Conservation (phyloP, 306 rosid genomes). For the Cajanus cajan region DNA sequence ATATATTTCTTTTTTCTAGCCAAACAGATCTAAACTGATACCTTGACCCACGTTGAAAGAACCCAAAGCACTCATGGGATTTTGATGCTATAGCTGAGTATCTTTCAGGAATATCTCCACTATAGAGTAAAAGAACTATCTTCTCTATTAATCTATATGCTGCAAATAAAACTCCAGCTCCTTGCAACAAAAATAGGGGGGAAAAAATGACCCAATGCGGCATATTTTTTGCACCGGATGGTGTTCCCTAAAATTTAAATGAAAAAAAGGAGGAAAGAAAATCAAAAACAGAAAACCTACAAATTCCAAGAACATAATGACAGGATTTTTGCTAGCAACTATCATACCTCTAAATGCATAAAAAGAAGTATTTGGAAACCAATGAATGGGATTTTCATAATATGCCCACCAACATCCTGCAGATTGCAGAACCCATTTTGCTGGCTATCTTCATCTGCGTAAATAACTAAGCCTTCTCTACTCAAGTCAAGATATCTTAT, state of each 20-base stretch:
- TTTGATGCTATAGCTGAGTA: slow-evolving; percentile 56
- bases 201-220: slow-evolving; percentile 52
- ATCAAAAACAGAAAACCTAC: slow-evolving; percentile 17
- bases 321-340: neutral
- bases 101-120: slow-evolving; percentile 54
- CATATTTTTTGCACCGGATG: slow-evolving; percentile 47
- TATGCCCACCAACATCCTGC: slow-evolving; percentile 88
- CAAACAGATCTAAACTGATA: slow-evolving; percentile 22
- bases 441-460: slow-evolving; percentile 61
- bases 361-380: slow-evolving; percentile 73
- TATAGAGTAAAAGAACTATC: slow-evolving; percentile 50
- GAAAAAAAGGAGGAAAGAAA: neutral
- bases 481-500: slow-evolving; percentile 69
- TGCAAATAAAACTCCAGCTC: slow-evolving; percentile 74
- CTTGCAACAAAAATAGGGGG: slow-evolving; percentile 85
- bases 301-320: slow-evolving; percentile 6
- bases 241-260: slow-evolving; percentile 62
- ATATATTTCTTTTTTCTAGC: slow-evolving; percentile 10
- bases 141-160: slow-evolving; percentile 71
- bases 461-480: slow-evolving; percentile 69
- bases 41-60: slow-evolving; percentile 80
- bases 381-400: slow-evolving; percentile 83
- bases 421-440: slow-evolving; percentile 58
- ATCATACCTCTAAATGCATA: slow-evolving; percentile 77
- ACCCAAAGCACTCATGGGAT: slow-evolving; percentile 67